Percentiles rank a stretch among this genome's conserved stretches.
phyloP scores from a whole-genome alignment of 2,329 filamentous ascomycete genomes.

The Beauveria bassiana region DNA sequence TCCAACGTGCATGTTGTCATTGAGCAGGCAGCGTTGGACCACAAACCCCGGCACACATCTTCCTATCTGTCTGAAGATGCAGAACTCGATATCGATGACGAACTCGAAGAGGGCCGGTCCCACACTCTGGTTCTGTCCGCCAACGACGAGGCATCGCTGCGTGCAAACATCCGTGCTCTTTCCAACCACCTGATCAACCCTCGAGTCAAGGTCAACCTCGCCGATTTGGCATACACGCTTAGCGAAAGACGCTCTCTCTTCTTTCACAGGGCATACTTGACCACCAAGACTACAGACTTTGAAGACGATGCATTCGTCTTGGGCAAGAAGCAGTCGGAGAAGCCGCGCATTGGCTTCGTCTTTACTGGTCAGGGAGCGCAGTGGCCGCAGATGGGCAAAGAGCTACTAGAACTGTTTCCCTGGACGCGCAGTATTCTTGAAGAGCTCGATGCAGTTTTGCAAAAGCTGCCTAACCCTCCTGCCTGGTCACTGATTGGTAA shows the following conservation, averaged over 20 bases:
- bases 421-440: slow-evolving; percentile 10
- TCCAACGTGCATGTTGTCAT: slow-evolving; percentile 35
- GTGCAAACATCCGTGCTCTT: slow-evolving; percentile 10
- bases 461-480: not conserved
- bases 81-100: not conserved
- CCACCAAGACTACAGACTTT: not conserved
- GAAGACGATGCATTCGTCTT: not conserved
- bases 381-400: slow-evolving; percentile 14
- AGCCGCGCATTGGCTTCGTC: slow-evolving; percentile 15
- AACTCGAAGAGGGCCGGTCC: not conserved
- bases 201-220: slow-evolving; percentile 15
- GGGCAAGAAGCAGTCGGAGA: not conserved
- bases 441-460: slow-evolving; percentile 12
- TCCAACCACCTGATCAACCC: slow-evolving; percentile 20
- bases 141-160: slow-evolving; percentile 13
- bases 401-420: slow-evolving; percentile 12
- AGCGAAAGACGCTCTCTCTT: slow-evolving; percentile 16
- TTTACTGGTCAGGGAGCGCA: slow-evolving; percentile 24
- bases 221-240: slow-evolving; percentile 23
- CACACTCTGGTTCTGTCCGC: slow-evolving; percentile 14
- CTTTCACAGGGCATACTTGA: slow-evolving; percentile 18
- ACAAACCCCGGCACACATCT: not conserved
- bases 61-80: not conserved
- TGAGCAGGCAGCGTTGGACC: slow-evolving; percentile 10
- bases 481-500: slow-evolving; percentile 9